Percentiles rank a stretch among this genome's conserved stretches.
Conservation (phyloP, 169 alveolate species). For the Cryptosporidium bovis region DNA sequence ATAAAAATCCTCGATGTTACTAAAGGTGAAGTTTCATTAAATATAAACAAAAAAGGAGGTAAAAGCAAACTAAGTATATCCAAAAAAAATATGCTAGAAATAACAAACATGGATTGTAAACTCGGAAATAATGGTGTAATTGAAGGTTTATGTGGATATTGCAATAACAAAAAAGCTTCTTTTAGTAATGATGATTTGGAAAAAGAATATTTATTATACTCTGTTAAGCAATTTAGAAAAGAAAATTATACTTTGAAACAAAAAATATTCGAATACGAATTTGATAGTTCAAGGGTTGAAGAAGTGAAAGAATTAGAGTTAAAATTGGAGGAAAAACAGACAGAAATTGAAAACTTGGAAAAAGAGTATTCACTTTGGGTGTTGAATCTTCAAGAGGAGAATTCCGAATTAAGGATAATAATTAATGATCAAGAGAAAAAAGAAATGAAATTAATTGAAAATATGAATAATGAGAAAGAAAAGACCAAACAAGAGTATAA, state of each 20-base stretch:
- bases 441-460: neutral
- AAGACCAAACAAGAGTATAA: neutral
- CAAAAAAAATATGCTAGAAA: neutral
- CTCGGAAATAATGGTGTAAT: neutral
- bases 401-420: constrained; percentile 32
- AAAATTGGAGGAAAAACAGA: constrained; percentile 50
- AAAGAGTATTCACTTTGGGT: constrained; percentile 68
- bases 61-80: constrained; percentile 10
- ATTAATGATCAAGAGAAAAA: constrained; percentile 25
- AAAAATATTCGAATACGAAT: constrained; percentile 51
- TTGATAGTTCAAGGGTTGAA: neutral
- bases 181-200: constrained; percentile 1
- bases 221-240: constrained; percentile 36
- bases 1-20: neutral
- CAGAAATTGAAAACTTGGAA: constrained; percentile 31
- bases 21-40: neutral
- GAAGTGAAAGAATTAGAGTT: neutral
- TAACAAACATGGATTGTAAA: neutral
- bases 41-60: too few relatives aligned
- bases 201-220: constrained; percentile 16
- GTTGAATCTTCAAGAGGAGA: constrained; percentile 45
- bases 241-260: constrained; percentile 61
- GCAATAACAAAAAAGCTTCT: neutral
- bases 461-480: neutral
- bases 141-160: neutral